Percentiles rank a stretch among this genome's conserved stretches.
phyloP scores from a whole-genome alignment of 768 basidiomycete genomes.

The Lepiota brunneoincarnata region DNA sequence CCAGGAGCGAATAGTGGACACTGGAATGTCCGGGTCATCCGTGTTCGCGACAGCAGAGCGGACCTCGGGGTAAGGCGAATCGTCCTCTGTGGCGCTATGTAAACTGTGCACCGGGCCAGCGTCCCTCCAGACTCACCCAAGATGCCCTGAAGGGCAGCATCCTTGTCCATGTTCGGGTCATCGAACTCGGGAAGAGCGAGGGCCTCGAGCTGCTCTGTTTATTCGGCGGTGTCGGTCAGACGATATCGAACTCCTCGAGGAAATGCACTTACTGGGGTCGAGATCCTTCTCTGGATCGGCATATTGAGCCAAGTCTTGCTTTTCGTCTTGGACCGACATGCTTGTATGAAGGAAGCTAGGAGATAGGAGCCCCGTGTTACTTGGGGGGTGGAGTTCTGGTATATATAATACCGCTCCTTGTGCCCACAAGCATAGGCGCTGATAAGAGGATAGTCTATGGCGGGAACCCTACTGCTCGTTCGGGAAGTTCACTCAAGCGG shows the following conservation, averaged over 20 bases:
- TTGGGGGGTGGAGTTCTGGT: background rate
- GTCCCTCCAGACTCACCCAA: slow-evolving; percentile 36
- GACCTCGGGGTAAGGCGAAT: slow-evolving; percentile 74
- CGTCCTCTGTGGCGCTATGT: slow-evolving; percentile 42
- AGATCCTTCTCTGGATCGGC: slow-evolving; percentile 28
- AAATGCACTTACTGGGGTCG: slow-evolving; percentile 17
- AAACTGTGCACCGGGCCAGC: slow-evolving; percentile 22
- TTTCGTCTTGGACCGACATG: slow-evolving; percentile 30
- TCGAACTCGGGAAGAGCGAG: slow-evolving; percentile 40
- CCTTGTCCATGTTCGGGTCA: slow-evolving; percentile 54
- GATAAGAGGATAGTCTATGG: background rate
- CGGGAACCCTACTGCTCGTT: background rate
- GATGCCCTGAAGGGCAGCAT: slow-evolving; percentile 38
- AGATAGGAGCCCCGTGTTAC: slow-evolving; percentile 17
- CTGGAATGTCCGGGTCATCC: slow-evolving; percentile 64
- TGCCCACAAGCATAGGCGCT: background rate
- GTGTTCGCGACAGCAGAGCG: slow-evolving; percentile 68
- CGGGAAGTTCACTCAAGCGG: background rate
- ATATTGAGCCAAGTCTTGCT: slow-evolving; percentile 24
- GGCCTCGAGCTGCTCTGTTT: slow-evolving; percentile 25
- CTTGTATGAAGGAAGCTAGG: slow-evolving; percentile 20
- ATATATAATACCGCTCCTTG: background rate
- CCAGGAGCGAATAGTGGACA: slow-evolving; percentile 67
- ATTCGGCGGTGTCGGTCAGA: background rate
- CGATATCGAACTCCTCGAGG: background rate